Percentiles rank a stretch among this genome's conserved stretches.
Conservation (phyloP, 768 basidiomycete genomes). For the Mrakia blollopis region DNA sequence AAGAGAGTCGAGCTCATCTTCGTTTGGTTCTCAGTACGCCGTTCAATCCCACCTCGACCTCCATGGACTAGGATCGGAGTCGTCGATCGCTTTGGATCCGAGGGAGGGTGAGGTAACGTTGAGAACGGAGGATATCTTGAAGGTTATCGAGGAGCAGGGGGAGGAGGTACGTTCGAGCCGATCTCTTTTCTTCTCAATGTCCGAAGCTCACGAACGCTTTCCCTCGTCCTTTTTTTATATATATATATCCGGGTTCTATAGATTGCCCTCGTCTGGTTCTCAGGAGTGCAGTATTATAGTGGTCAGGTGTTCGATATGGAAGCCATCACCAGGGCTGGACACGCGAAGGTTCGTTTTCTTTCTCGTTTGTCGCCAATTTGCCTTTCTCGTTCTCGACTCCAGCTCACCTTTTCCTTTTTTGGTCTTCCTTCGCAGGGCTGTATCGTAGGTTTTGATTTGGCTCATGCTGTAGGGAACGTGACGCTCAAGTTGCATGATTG, state of each 20-base stretch:
- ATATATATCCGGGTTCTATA: too few relatives aligned
- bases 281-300: constrained; percentile 94
- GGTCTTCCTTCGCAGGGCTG: constrained; percentile 59
- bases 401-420: not conserved
- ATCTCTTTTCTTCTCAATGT: not conserved
- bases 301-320: constrained; percentile 91
- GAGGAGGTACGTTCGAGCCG: constrained; percentile 37
- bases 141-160: constrained; percentile 56
- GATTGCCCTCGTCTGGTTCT: constrained; percentile 87
- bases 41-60: constrained; percentile 83
- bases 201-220: too few relatives aligned
- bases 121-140: constrained; percentile 82
- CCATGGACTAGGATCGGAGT: constrained; percentile 70
- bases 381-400: not conserved
- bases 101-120: constrained; percentile 77
- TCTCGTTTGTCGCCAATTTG: not conserved
- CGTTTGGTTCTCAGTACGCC: constrained; percentile 65
- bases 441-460: constrained; percentile 92
- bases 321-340: constrained; percentile 73
- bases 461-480: constrained; percentile 92
- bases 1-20: not conserved
- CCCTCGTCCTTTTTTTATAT: too few relatives aligned
- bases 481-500: constrained; percentile 83
- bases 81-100: constrained; percentile 73
- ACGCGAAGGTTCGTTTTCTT: constrained; percentile 60